A percentile compares a stretch with the other conserved stretches of the same genome.
Evolutionary conservation across 371 early-diverging fungal genomes (phyloP).

Genomic region (Rhizopus sp.): DNA sequence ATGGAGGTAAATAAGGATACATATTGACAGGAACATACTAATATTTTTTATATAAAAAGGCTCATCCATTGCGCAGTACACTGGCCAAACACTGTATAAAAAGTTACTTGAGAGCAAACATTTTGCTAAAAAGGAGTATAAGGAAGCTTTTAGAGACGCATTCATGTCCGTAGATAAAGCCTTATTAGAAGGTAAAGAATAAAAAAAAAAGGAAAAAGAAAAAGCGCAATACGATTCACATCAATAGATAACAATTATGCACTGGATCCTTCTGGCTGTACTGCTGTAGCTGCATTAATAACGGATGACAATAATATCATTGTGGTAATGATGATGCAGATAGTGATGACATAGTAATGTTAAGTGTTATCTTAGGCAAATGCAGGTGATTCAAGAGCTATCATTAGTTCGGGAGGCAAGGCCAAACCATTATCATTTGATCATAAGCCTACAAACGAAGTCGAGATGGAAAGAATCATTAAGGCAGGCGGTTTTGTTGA

Average conservation of each 20-base stretch:
- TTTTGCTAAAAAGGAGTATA: conserved; percentile 69
- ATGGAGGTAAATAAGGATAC: conserved; percentile 74
- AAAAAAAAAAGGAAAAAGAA: neutral
- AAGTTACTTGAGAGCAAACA: conserved; percentile 62
- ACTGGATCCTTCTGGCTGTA: conserved; percentile 88
- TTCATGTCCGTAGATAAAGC: conserved; percentile 82
- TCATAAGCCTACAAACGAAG: conserved; percentile 86
- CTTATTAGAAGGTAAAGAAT: conserved; percentile 66
- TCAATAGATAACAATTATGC: conserved; percentile 65
- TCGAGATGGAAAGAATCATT: conserved; percentile 78
- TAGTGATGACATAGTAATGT: conserved; percentile 26
- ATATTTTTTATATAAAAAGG: conserved; percentile 37
- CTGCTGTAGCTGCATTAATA: conserved; percentile 68
- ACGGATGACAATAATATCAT: conserved; percentile 28
- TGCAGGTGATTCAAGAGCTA: conserved; percentile 92
- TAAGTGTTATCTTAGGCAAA: conserved; percentile 56
- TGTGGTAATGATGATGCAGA: conserved; percentile 29
- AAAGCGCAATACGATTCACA: neutral
- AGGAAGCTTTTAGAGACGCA: conserved; percentile 77
- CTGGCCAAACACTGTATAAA: conserved; percentile 74
- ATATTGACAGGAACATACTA: neutral
- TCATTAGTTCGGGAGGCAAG: conserved; percentile 72
- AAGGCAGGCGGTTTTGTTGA: conserved; percentile 95
- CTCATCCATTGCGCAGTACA: conserved; percentile 76
- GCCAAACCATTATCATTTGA: conserved; percentile 80